These are phyloP conservation scores for Aspergillus spinulosporus DNA, from an alignment of 2,329 filamentous ascomycete genomes.

Conservation along the genomic window DNA sequence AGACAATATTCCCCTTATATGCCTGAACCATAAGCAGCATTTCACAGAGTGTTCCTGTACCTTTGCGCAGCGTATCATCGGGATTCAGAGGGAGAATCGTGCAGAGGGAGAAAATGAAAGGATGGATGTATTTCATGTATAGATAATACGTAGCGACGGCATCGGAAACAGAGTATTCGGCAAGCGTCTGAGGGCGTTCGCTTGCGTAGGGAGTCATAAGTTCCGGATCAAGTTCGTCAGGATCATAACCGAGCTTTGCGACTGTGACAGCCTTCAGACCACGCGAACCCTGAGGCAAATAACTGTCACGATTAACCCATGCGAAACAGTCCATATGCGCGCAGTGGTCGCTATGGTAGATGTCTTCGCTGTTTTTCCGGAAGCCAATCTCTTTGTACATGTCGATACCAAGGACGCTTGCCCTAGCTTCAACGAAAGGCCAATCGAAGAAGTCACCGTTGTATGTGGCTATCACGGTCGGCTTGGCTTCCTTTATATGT, in stretches of 20 bases:
- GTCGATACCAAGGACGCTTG: slow-evolving; percentile 92
- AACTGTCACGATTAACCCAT: slow-evolving; percentile 98
- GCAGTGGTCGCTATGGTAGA: slow-evolving; percentile 94
- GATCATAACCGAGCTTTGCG: slow-evolving; percentile 96
- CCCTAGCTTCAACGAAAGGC: slow-evolving; percentile 93
- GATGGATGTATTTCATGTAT: slow-evolving; percentile 99
- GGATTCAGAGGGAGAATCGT: slow-evolving; percentile 92
- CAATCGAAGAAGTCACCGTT: slow-evolving; percentile 99
- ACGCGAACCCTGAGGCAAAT: slow-evolving; percentile 93
- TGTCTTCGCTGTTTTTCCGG: slow-evolving; percentile 90
- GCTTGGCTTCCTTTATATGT: slow-evolving; percentile 90
- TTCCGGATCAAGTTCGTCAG: slow-evolving; percentile 95
- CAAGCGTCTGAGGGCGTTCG: slow-evolving; percentile 88
- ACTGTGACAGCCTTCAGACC: slow-evolving; percentile 97
- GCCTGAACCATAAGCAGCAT: slow-evolving; percentile 99
- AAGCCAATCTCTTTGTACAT: slow-evolving; percentile 99
- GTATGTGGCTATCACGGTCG: slow-evolving; percentile 98
- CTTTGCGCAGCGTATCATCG: slow-evolving; percentile 90
- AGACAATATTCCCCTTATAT: slow-evolving; percentile 83
- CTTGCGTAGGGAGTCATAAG: slow-evolving; percentile 88
- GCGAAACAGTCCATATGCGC: slow-evolving; percentile 99
- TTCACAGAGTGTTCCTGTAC: slow-evolving; percentile 97
- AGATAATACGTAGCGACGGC: slow-evolving; percentile 98
- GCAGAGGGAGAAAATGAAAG: slow-evolving; percentile 97
- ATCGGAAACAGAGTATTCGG: slow-evolving; percentile 98